Percentiles rank a stretch among this genome's conserved stretches.
These are phyloP conservation scores for Boletus huronensis DNA, from an alignment of 768 basidiomycete species.

Conservation along the genomic window DNA sequence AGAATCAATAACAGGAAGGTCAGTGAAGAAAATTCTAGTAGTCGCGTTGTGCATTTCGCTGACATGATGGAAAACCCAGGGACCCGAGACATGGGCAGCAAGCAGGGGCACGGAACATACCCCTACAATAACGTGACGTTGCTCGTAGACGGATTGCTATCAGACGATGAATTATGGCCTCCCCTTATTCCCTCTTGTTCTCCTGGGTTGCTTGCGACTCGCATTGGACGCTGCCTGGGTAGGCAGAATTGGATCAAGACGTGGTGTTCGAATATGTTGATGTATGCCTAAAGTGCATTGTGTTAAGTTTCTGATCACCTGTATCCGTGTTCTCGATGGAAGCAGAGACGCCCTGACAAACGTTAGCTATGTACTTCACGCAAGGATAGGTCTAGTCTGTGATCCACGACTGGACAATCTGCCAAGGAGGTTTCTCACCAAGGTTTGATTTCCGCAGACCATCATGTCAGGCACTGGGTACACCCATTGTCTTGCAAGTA, in stretches of 20 bases:
- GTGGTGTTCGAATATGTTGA: background rate
- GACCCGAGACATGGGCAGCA: constrained; percentile 31
- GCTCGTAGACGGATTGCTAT: background rate
- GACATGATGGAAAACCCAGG: constrained; percentile 11
- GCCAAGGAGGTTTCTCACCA: background rate
- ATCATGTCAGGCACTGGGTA: too few relatives aligned
- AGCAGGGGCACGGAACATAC: constrained; percentile 32
- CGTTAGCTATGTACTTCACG: background rate
- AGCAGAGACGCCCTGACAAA: too few relatives aligned
- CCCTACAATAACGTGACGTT: constrained; percentile 14
- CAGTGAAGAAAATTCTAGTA: constrained; percentile 1
- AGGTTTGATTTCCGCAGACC: background rate
- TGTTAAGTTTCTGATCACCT: background rate
- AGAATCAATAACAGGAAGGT: constrained; percentile 42
- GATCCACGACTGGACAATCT: background rate
- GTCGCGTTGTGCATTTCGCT: background rate
- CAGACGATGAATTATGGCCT: background rate
- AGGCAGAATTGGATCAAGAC: too few relatives aligned
- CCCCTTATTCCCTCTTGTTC: background rate
- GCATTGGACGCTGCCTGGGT: background rate
- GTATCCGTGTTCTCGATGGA: background rate
- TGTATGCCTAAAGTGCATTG: background rate
- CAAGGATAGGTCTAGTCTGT: background rate
- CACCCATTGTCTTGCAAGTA: too few relatives aligned
- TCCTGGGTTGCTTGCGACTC: background rate